Base-by-base conservation (phyloP, 225 moss, liverwort and hornwort species). In the Pleurozium schreberi region DNA sequence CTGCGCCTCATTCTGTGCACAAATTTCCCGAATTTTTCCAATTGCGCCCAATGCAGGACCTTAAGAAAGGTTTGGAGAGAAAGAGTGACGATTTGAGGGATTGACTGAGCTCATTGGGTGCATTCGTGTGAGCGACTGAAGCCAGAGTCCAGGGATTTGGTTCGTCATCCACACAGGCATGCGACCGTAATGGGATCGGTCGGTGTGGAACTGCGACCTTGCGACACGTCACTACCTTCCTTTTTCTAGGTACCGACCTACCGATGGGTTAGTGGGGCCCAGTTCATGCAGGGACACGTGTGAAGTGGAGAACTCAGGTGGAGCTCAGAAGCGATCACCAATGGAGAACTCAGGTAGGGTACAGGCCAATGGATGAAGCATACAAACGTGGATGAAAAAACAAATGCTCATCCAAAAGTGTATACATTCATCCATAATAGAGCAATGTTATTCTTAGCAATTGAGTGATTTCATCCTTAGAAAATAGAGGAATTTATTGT, bases 131-230 rank as follows among this genome's bases (percentile, higher is more conserved):
- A 22, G 42, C 78, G 12, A 40, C 77, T 31, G 79, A 58, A 57
- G 87, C 45, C 68, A 2, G 60, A 64, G 84, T 84, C 88, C 83
- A 76, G 65, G 38, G 76, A 38, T 59, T 87, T 50, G 62, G 45
- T 76, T 74, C 82, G 87, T 89, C 89, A 91, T 92, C 92, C 87
- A 87, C 71, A 86, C 42, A 21, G 60, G 2, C 62, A 64, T 80
- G 62, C 68, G 60, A 73, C 43, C 12, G 28, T 55, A 80, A 25
- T 45, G 22, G 34, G 66, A 60, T 68, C 84, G 67, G 85, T 69
- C 85, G 79, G 61, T 60, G 87, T 90, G 91, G 91, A 86, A 81
- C 75, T 88, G 68, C 86, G 81, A 91, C 84, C 80, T 80, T 80
- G 13, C 50, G 81, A 57, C 91, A 85, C 93, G 90, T 90, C 88